phyloP scores from a whole-genome alignment of 2,329 filamentous ascomycete species.

The Anthostomella pinea region DNA sequence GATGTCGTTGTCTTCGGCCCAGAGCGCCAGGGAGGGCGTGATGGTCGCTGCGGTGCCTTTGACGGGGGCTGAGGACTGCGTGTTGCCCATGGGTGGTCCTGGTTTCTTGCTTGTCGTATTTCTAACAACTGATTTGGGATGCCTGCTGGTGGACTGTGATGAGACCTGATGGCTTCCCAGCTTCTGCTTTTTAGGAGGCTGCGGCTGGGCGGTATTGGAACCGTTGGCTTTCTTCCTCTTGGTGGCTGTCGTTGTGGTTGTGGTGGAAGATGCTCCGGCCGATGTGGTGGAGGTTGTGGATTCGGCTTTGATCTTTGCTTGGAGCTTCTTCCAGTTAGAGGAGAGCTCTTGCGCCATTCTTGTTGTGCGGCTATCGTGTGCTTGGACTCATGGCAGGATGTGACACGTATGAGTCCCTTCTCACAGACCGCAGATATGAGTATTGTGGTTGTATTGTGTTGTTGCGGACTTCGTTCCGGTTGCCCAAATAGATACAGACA shows the following conservation, averaged over 20 bases:
- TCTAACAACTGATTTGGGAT: too few species aligned
- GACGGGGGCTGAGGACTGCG: constrained; percentile 47
- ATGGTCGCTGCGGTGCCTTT: constrained; percentile 38
- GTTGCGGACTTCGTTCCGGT: too few species aligned
- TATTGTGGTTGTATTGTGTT: too few species aligned
- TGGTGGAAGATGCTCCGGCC: constrained; percentile 1
- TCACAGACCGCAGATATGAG: too few species aligned
- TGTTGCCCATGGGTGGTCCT: constrained; percentile 56
- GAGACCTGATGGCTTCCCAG: too few species aligned
- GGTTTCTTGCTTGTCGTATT: constrained; percentile 19
- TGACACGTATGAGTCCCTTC: too few species aligned
- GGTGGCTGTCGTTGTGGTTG: constrained; percentile 9
- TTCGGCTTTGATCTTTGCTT: constrained; percentile 56
- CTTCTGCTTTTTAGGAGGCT: constrained; percentile 9
- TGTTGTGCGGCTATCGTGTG: background rate
- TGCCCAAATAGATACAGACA: too few species aligned
- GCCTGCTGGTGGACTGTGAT: too few species aligned
- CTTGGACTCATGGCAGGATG: background rate
- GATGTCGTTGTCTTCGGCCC: constrained; percentile 60
- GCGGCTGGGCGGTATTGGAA: constrained; percentile 2
- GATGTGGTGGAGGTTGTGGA: constrained; percentile 26
- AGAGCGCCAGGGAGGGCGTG: constrained; percentile 56
- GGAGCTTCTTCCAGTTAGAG: constrained; percentile 77
- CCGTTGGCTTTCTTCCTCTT: constrained; percentile 13
- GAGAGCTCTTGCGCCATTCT: constrained; percentile 51